Conservation (phyloP, 106 monocot species). For the Apostasia ramifera region DNA sequence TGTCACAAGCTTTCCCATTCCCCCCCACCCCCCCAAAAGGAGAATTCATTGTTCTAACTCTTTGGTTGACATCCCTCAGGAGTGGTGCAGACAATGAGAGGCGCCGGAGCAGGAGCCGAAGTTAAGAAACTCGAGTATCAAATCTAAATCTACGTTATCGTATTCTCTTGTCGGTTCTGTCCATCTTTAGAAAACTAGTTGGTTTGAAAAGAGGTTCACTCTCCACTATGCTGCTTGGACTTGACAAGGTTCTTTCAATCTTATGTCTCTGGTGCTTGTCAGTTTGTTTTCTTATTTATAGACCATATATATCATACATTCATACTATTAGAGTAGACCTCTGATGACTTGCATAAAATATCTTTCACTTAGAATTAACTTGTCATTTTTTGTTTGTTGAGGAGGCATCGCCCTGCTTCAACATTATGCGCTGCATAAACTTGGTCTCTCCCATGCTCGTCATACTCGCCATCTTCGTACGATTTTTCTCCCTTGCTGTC, state of each 20-base stretch:
- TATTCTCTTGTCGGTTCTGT: background rate
- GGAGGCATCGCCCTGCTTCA: constrained; percentile 8
- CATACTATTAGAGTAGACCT: no score
- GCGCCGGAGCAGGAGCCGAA: constrained; percentile 8
- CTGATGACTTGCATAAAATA: no score
- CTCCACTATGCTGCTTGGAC: background rate
- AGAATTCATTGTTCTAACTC: no score
- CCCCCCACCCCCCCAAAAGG: no score
- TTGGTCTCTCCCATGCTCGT: background rate
- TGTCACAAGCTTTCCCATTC: background rate
- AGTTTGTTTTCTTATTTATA: background rate
- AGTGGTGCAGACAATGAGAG: background rate
- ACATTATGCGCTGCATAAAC: background rate
- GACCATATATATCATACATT: background rate
- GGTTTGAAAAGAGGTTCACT: background rate
- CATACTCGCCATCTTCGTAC: no score
- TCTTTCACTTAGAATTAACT: no score
- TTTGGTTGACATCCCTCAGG: background rate
- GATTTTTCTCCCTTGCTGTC: background rate
- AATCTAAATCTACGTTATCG: background rate
- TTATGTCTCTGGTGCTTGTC: no score
- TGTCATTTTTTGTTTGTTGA: background rate
- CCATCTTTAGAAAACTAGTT: background rate
- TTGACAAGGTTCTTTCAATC: no score
- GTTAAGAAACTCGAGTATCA: constrained; percentile 2